phyloP scores from a whole-genome alignment of 192 early-diverging fungal species.

The Mortierella hygrophila region DNA sequence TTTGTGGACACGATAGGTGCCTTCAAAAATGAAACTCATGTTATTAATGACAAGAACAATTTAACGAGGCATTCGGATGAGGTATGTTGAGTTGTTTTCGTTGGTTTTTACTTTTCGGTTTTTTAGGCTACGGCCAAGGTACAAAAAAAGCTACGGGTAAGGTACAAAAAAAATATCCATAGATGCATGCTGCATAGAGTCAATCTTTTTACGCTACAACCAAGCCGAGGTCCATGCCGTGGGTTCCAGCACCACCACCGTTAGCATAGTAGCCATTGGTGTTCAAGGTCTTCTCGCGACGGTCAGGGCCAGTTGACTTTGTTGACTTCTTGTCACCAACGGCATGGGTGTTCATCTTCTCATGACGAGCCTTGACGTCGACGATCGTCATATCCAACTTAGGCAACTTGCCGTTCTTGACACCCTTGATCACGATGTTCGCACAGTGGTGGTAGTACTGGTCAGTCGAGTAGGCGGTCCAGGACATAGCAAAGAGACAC shows the following conservation, averaged over 20 bases:
- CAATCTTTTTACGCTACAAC: background rate
- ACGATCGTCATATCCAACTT: conserved; percentile 21
- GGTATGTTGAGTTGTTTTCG: no score
- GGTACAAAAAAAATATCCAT: no score
- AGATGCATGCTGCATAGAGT: background rate
- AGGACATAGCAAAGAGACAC: conserved; percentile 66
- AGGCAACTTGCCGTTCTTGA: conserved; percentile 11
- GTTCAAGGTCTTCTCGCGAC: conserved; percentile 6
- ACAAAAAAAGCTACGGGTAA: no score
- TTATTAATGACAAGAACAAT: no score
- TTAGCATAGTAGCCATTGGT: conserved; percentile 10
- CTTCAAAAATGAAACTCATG: no score
- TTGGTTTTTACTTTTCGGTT: background rate
- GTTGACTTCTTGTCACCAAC: conserved; percentile 5
- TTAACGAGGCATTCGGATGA: no score
- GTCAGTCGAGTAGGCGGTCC: conserved; percentile 79
- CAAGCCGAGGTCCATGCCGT: conserved; percentile 20
- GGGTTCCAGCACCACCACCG: conserved; percentile 17
- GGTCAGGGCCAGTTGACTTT: conserved; percentile 9
- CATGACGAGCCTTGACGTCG: conserved; percentile 10
- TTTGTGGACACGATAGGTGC: no score
- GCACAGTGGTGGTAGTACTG: conserved; percentile 83
- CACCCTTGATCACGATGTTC: conserved; percentile 68
- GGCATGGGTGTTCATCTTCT: conserved; percentile 24
- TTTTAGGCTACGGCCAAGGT: background rate